phyloP scores from a whole-genome alignment of 2,329 filamentous ascomycete species.

The Colletotrichum lindemuthianum region DNA sequence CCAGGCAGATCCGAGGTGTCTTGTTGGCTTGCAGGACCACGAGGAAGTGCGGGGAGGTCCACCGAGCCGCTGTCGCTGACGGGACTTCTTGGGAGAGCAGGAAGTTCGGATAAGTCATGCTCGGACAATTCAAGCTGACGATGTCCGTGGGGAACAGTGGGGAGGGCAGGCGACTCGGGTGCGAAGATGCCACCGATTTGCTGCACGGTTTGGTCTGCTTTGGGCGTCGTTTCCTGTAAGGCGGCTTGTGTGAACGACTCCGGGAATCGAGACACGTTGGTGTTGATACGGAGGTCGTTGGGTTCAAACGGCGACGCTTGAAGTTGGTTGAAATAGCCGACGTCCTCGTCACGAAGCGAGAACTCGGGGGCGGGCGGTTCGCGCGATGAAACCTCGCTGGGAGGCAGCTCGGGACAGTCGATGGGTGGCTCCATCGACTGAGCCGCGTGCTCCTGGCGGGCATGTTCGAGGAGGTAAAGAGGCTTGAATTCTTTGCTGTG shows the following conservation, averaged over 20 bases:
- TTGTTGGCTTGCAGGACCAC: background rate
- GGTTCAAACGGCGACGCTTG: conserved; percentile 37
- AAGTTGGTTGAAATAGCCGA: conserved; percentile 36
- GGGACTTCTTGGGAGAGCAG: conserved; percentile 20
- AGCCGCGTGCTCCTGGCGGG: conserved; percentile 49
- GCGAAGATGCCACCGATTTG: conserved; percentile 17
- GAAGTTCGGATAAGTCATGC: conserved; percentile 19
- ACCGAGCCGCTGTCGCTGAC: background rate
- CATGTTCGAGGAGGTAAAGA: conserved; percentile 80
- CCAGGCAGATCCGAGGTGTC: background rate
- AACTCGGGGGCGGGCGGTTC: conserved; percentile 48
- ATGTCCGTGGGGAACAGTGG: background rate
- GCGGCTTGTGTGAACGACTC: conserved; percentile 54
- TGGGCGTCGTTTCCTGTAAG: conserved; percentile 76
- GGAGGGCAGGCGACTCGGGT: conserved; percentile 8
- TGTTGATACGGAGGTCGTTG: conserved; percentile 53
- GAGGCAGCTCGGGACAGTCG: conserved; percentile 61
- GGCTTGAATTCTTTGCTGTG: conserved; percentile 79
- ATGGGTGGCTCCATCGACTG: conserved; percentile 44
- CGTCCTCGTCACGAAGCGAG: conserved; percentile 43
- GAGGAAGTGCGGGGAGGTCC: background rate
- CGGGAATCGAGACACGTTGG: conserved; percentile 43
- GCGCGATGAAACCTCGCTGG: conserved; percentile 50
- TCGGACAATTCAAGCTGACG: conserved; percentile 11
- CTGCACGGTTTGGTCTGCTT: conserved; percentile 54